Conservation (phyloP, 345 rosid genomes). For the Gossypium rotundifolium region DNA sequence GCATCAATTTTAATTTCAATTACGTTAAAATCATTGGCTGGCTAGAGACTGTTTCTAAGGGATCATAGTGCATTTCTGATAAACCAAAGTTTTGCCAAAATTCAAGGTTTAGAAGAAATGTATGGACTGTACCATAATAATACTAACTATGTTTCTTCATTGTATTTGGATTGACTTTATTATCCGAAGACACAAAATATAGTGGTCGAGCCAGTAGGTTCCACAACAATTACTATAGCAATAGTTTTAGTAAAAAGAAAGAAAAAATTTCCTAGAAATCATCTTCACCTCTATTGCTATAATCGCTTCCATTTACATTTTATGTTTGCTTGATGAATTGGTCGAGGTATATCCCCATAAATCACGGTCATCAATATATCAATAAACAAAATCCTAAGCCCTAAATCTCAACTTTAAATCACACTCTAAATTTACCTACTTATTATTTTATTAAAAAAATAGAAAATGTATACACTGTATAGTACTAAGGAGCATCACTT, state of each 20-base stretch:
- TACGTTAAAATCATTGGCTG: too few relatives aligned
- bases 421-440: too few relatives aligned
- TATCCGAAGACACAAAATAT: neutral
- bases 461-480: neutral
- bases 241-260: neutral
- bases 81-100: too few relatives aligned
- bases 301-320: neutral
- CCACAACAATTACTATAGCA: neutral
- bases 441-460: too few relatives aligned
- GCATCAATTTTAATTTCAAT: too few relatives aligned
- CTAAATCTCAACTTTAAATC: too few relatives aligned
- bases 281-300: neutral
- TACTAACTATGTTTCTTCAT: neutral
- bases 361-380: neutral
- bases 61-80: too few relatives aligned
- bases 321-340: constrained; percentile 19
- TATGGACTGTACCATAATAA: too few relatives aligned
- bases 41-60: too few relatives aligned
- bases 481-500: neutral
- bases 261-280: neutral
- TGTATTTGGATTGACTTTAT: neutral
- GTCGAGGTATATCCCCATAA: neutral
- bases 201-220: constrained; percentile 6
- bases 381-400: too few relatives aligned
- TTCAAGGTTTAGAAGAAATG: too few relatives aligned